A percentile compares a stretch with the other conserved stretches of the same genome.
phyloP scores from a whole-genome alignment of 2,329 filamentous ascomycete genomes.

The Rhytidhysteron rufulum region DNA sequence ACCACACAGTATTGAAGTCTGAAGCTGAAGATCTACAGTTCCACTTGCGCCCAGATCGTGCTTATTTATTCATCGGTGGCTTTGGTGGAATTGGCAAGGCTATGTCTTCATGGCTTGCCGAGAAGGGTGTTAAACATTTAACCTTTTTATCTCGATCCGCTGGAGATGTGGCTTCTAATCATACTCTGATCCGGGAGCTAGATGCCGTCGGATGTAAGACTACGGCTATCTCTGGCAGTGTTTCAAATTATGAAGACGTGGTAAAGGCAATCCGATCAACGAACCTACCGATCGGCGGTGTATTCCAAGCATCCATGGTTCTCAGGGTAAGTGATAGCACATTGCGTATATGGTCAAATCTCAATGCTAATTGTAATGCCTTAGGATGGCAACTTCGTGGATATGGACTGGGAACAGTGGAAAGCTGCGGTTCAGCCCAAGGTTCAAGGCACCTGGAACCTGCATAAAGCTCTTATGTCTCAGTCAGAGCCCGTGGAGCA shows the following conservation, averaged over 20 bases:
- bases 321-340: constrained; percentile 2
- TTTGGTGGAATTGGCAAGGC: constrained; percentile 8
- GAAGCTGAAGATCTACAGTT: too few relatives aligned
- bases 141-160: constrained; percentile 5
- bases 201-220: background rate
- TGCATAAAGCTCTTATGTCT: constrained; percentile 6
- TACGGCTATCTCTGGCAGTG: background rate
- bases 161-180: background rate
- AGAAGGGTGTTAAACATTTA: constrained; percentile 5
- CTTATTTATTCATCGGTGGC: constrained; percentile 9
- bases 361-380: background rate
- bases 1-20: too few relatives aligned
- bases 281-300: constrained; percentile 11
- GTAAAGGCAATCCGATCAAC: constrained; percentile 5
- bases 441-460: constrained; percentile 14
- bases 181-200: background rate
- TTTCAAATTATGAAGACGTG: background rate
- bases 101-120: constrained; percentile 3
- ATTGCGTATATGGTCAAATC: background rate
- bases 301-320: constrained; percentile 29
- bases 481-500: constrained; percentile 7
- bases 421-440: constrained; percentile 8
- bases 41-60: too few relatives aligned
- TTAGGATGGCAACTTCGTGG: background rate
- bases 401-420: background rate